Percentiles rank a stretch among this genome's conserved stretches.
Conservation (phyloP, 1,284 basidiomycete genomes). For the Ganoderma boninense region DNA sequence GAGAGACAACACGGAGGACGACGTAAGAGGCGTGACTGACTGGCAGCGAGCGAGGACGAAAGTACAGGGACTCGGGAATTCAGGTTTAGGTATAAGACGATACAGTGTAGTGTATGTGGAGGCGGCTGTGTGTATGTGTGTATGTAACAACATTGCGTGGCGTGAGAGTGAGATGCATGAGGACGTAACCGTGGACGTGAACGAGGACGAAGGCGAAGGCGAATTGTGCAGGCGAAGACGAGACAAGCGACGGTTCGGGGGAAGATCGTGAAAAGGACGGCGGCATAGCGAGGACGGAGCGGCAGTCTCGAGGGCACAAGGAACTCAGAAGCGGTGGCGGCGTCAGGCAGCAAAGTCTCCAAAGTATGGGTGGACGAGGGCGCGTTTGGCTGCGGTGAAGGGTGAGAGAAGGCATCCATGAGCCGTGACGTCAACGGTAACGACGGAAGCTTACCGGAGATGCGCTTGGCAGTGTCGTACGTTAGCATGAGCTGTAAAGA, state of each 20-base stretch:
- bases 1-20: constrained; percentile 1
- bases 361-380: constrained; percentile 87
- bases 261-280: background rate
- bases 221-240: constrained; percentile 3
- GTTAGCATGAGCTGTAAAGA: constrained; percentile 74
- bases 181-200: constrained; percentile 18
- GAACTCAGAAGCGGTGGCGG: background rate
- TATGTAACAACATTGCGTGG: constrained; percentile 26
- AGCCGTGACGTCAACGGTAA: background rate
- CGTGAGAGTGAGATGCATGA: constrained; percentile 23
- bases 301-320: background rate
- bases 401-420: background rate
- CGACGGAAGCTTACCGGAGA: constrained; percentile 75
- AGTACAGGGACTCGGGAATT: background rate
- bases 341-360: constrained; percentile 49
- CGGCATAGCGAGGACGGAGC: constrained; percentile 17
- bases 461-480: constrained; percentile 94
- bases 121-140: constrained; percentile 11
- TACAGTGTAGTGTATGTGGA: constrained; percentile 30
- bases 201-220: background rate
- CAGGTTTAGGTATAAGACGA: constrained; percentile 5
- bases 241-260: background rate
- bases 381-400: constrained; percentile 75
- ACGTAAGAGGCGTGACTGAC: background rate
- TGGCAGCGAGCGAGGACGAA: constrained; percentile 1